Evolutionary conservation across 1,284 basidiomycete species (phyloP).

Genomic region (Cryptococcus sp.): DNA sequence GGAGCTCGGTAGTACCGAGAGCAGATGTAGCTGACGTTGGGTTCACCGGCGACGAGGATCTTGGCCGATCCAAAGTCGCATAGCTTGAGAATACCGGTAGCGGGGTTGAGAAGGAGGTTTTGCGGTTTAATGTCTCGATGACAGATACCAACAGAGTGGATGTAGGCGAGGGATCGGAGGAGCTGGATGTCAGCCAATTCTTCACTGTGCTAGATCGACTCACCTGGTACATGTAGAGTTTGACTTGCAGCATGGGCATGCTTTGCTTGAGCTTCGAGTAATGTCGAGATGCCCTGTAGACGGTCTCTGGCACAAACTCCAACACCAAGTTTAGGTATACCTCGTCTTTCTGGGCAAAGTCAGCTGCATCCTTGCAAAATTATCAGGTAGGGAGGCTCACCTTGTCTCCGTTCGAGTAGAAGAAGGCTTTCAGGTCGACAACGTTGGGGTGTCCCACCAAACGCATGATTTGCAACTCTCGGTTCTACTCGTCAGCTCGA

Average conservation of each 20-base stretch:
- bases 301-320: slow-evolving; percentile 99
- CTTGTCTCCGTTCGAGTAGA: slow-evolving; percentile 99
- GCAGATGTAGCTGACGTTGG: slow-evolving; percentile 99
- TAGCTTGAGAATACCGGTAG: slow-evolving; percentile 92
- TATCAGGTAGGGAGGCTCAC: slow-evolving; percentile 48
- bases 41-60: slow-evolving; percentile 94
- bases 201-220: not conserved
- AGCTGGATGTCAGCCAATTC: slow-evolving; percentile 56
- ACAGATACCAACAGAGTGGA: slow-evolving; percentile 95
- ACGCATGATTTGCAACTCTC: slow-evolving; percentile 99
- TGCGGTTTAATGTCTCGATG: slow-evolving; percentile 99
- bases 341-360: slow-evolving; percentile 82
- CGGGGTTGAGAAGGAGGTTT: slow-evolving; percentile 93
- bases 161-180: slow-evolving; percentile 92
- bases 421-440: slow-evolving; percentile 94
- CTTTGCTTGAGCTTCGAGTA: slow-evolving; percentile 99
- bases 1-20: slow-evolving; percentile 99
- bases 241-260: slow-evolving; percentile 99
- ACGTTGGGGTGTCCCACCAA: slow-evolving; percentile 97
- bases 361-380: slow-evolving; percentile 1
- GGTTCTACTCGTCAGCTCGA: slow-evolving; percentile 61
- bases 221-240: slow-evolving; percentile 53
- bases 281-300: slow-evolving; percentile 96
- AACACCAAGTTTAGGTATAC: slow-evolving; percentile 99
- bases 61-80: slow-evolving; percentile 99